phyloP scores from a whole-genome alignment of 176 grass and related monocot genomes.

The Raddia distichophylla region DNA sequence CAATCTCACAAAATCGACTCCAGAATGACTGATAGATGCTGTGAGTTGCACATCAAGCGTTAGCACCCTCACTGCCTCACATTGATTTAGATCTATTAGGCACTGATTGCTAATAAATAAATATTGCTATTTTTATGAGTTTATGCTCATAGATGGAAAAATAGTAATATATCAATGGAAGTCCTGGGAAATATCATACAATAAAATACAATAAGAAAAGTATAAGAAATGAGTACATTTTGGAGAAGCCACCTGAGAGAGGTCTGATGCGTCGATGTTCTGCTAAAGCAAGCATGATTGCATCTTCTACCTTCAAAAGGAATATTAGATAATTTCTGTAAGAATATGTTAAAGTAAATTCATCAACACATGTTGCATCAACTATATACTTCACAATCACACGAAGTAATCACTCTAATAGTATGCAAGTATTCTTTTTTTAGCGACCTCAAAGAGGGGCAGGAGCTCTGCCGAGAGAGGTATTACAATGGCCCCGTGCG shows the following conservation, averaged over 20 bases:
- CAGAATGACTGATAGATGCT: conserved; percentile 23
- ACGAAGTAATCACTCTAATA: conserved; percentile 23
- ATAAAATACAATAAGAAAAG: conserved; percentile 48
- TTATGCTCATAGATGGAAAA: not conserved
- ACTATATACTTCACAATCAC: conserved; percentile 34
- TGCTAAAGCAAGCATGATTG: conserved; percentile 81
- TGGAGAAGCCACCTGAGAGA: conserved; percentile 70
- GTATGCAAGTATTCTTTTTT: not conserved
- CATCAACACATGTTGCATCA: conserved; percentile 14
- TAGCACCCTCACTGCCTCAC: not conserved
- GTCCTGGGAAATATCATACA: conserved; percentile 28
- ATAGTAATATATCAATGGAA: not conserved
- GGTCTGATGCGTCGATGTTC: conserved; percentile 73
- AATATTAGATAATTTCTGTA: conserved; percentile 32
- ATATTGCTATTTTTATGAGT: not conserved
- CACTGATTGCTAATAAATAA: not conserved
- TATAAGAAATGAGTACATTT: conserved; percentile 74
- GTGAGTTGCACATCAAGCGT: not conserved
- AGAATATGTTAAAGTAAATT: conserved; percentile 33
- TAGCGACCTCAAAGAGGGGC: no score
- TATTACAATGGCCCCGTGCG: no score
- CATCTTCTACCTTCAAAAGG: conserved; percentile 90
- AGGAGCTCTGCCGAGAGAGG: no score
- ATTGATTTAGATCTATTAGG: not conserved
- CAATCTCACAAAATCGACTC: not conserved